phyloP scores from a whole-genome alignment of 1,284 basidiomycete species.

The Mycosarcoma mackinlayi region DNA sequence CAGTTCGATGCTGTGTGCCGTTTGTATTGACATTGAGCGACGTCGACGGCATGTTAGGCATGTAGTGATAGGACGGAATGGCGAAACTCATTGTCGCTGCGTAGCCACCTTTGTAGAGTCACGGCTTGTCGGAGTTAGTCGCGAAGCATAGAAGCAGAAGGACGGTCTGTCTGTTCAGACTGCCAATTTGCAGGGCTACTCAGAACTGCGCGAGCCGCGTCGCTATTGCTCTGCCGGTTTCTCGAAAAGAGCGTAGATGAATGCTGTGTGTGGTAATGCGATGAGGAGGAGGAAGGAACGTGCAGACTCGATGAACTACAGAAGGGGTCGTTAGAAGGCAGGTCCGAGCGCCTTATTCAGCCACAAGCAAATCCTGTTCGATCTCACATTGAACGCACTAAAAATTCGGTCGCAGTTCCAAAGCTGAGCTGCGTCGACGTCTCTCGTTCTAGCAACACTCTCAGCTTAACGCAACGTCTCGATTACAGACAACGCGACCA shows the following conservation, averaged over 20 bases:
- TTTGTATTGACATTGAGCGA: constrained; percentile 7
- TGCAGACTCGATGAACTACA: too few species aligned
- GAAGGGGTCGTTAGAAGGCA: too few species aligned
- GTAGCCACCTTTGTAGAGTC: background rate
- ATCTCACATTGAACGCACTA: background rate
- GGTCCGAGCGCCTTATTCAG: too few species aligned
- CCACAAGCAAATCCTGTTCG: too few species aligned
- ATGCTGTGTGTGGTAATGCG: constrained; percentile 1
- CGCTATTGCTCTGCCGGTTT: too few species aligned
- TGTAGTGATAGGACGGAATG: constrained; percentile 17
- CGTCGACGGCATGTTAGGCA: constrained; percentile 5
- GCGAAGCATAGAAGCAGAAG: constrained; percentile 7
- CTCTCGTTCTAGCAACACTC: background rate
- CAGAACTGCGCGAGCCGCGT: too few species aligned
- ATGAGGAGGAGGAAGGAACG: background rate
- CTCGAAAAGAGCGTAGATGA: too few species aligned
- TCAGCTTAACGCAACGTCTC: too few species aligned
- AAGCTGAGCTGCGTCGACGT: background rate
- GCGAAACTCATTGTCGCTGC: constrained; percentile 30
- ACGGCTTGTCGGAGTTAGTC: background rate
- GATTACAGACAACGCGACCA: too few species aligned
- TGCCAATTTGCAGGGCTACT: background rate
- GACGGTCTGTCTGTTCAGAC: background rate
- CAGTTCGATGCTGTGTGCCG: constrained; percentile 17
- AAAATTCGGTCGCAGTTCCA: background rate